Percentiles rank a stretch among this genome's conserved stretches.
These are phyloP conservation scores for Tetracladium maxilliforme DNA, from an alignment of 2,329 filamentous ascomycete genomes.

Conservation along the genomic window DNA sequence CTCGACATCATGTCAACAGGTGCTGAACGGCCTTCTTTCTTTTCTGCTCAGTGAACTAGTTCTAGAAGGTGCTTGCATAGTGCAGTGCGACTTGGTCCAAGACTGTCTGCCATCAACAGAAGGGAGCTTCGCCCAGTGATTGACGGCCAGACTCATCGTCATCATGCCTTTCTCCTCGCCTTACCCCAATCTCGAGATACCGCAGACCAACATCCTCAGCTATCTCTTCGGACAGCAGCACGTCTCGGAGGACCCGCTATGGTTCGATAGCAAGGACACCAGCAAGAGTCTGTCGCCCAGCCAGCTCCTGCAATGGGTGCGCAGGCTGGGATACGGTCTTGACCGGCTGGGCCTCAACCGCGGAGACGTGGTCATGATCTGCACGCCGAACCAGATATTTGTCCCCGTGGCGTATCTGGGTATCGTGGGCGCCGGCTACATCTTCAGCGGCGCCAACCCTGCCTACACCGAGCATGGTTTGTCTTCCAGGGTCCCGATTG, in stretches of 20 bases:
- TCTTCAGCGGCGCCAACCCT: slow-evolving; percentile 40
- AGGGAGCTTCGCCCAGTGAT: too few species aligned
- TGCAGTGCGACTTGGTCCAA: too few species aligned
- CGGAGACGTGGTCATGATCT: slow-evolving; percentile 37
- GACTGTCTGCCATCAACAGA: too few species aligned
- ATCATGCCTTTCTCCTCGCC: slow-evolving; percentile 10
- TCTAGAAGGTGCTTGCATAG: too few species aligned
- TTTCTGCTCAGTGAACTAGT: too few species aligned
- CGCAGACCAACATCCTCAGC: slow-evolving; percentile 8
- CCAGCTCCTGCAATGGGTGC: slow-evolving; percentile 33
- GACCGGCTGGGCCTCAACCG: slow-evolving; percentile 25
- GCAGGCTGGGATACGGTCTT: slow-evolving; percentile 32
- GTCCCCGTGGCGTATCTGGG: slow-evolving; percentile 38
- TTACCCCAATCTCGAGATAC: slow-evolving; percentile 7
- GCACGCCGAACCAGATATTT: slow-evolving; percentile 37
- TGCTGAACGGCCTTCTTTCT: too few species aligned
- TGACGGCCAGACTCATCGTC: too few species aligned
- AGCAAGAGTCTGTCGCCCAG: slow-evolving; percentile 26
- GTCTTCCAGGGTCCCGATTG: too few species aligned
- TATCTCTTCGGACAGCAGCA: slow-evolving; percentile 20
- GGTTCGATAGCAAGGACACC: slow-evolving; percentile 33
- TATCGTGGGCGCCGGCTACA: slow-evolving; percentile 32
- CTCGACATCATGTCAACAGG: too few species aligned
- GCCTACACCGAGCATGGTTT: slow-evolving; percentile 30
- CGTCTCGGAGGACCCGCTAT: slow-evolving; percentile 30